Evolutionary conservation across 805 yeast species (phyloP), one percentile per base, ranked within the genome.

Genomic region (Helenozyma rhizophorensis): DNA sequence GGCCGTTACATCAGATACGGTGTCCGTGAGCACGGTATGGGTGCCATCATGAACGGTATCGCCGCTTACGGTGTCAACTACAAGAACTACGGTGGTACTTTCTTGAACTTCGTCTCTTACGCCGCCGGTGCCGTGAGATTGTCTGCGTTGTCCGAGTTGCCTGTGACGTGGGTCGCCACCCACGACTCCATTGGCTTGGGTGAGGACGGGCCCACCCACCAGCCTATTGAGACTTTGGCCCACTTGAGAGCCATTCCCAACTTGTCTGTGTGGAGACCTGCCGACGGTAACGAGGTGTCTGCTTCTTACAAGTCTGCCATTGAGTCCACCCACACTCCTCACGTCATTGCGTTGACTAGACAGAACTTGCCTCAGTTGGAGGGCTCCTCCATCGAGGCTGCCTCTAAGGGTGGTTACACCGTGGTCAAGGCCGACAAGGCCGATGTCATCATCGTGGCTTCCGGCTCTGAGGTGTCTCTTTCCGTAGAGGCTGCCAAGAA

Each of bases 11-110:
- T 90, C 66, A 83, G 97, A 72, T 90, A 82, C 64, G 98, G 98
- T 80, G 96, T 90, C 47, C 83, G 98, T 70, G 98, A 90, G 75
- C 97, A 93, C 69, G 97, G 86, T 65, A 88, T 90, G 97, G 96
- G 96, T 70, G 96, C 97, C 47, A 83, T 89, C 63, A 76, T 89
- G 79, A 90, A 93, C 70, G 98, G 98, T 82, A 83, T 90, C 52
- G 74, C 93, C 39, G 97, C 96, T 35, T 90, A 69, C 57, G 83
- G 83, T 68, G 84, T 83, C 45, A 86, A 85, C 71, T 78, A 72
- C 75, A 83, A 80, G 65, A 81, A 88, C 51, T 89, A 80, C 71
- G 96, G 96, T 64, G 97, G 96, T 68, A 90, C 98, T 57, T 90
- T 90, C 88, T 75, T 90, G 65, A 90, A 93, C 80, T 90, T 90